These are phyloP conservation scores for Darksidea phi DNA, from an alignment of 495 filamentous ascomycete species.

Conservation along the genomic window DNA sequence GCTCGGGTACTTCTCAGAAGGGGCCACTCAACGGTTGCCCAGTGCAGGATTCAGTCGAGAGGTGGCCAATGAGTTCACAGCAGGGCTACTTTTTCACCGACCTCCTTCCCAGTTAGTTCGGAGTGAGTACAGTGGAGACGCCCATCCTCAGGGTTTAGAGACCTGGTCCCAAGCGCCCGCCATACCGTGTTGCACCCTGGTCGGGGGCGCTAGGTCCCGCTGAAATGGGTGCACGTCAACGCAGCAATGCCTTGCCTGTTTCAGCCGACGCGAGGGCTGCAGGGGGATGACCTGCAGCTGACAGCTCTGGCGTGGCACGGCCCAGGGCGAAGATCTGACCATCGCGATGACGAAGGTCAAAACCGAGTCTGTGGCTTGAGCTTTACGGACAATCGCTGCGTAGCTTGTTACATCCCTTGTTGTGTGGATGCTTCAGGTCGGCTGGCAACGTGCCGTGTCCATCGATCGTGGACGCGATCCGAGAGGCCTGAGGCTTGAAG, in stretches of 20 bases:
- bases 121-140: conserved; percentile 1
- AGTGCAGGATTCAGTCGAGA: conserved; percentile 30
- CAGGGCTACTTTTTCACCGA: conserved; percentile 29
- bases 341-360: conserved; percentile 20
- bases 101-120: conserved; percentile 25
- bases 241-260: conserved; percentile 31
- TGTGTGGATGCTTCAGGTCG: conserved; percentile 19
- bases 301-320: conserved; percentile 31
- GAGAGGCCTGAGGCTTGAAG: conserved; percentile 9
- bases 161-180: not conserved
- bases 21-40: conserved; percentile 20
- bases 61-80: conserved; percentile 18
- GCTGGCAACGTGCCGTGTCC: conserved; percentile 4
- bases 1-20: conserved; percentile 17
- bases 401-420: conserved; percentile 22
- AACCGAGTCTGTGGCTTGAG: conserved; percentile 30
- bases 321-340: conserved; percentile 15
- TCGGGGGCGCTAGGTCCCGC: conserved; percentile 19
- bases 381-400: conserved; percentile 12
- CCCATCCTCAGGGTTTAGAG: conserved; percentile 1
- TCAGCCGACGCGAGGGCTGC: conserved; percentile 26
- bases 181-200: conserved; percentile 2
- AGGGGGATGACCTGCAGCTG: conserved; percentile 30
- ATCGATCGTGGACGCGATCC: no score
- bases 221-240: conserved; percentile 13